Percentiles rank a stretch among this genome's conserved stretches.
These are phyloP conservation scores for Aspergillus fructus DNA, from an alignment of 2,329 filamentous ascomycete species.

Conservation along the genomic window DNA sequence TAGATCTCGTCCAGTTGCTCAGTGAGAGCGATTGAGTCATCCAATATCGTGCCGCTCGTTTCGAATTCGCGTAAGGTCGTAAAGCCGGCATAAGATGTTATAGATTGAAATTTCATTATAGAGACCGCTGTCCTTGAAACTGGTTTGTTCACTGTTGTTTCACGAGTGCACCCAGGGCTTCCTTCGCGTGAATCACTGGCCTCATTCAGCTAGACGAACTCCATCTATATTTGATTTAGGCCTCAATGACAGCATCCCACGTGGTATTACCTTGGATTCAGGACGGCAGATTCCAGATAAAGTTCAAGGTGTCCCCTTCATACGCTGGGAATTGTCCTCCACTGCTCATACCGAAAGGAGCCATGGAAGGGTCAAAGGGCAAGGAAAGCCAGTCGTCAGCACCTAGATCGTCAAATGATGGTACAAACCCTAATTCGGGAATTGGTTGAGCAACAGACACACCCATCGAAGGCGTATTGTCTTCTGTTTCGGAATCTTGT, in stretches of 20 bases:
- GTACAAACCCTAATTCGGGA: constrained; percentile 29
- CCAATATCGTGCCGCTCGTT: not conserved
- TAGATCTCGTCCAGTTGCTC: not conserved
- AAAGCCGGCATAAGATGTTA: too few relatives aligned
- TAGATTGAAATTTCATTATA: too few relatives aligned
- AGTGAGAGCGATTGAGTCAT: not conserved
- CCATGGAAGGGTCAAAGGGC: constrained; percentile 46
- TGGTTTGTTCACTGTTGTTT: too few relatives aligned
- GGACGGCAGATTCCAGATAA: constrained; percentile 45
- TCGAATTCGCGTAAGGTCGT: not conserved
- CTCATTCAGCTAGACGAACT: not conserved
- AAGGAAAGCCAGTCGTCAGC: constrained; percentile 45
- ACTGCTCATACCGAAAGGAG: constrained; percentile 41
- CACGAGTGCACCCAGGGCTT: too few relatives aligned
- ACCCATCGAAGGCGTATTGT: constrained; percentile 20
- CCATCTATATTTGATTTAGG: not conserved
- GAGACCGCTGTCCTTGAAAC: too few relatives aligned
- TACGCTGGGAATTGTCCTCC: constrained; percentile 41
- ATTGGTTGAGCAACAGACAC: constrained; percentile 25
- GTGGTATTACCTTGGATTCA: constrained; percentile 11
- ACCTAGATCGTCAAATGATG: constrained; percentile 30
- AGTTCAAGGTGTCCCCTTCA: constrained; percentile 42
- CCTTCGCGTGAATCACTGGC: too few relatives aligned
- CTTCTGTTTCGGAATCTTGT: constrained; percentile 24
- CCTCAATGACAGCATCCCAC: not conserved